Evolutionary conservation across 2,329 filamentous ascomycete genomes (phyloP).

Genomic region (Colletotrichum eremochloae): DNA sequence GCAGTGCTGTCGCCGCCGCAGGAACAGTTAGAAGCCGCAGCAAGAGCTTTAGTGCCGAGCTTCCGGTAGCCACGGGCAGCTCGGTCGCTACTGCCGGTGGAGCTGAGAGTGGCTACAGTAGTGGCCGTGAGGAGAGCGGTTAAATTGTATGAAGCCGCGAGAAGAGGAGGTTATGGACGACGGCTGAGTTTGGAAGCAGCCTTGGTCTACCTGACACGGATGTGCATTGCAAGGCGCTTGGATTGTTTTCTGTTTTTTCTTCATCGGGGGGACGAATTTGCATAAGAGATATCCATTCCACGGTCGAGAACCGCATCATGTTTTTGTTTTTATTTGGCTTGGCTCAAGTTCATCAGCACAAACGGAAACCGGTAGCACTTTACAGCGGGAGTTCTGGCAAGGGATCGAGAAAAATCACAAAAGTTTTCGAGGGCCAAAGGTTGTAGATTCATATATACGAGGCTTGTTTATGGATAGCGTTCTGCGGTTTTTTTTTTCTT

Average conservation of each 20-base stretch:
- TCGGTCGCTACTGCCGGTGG: conserved; percentile 58
- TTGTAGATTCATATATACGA: not conserved
- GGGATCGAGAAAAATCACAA: not conserved
- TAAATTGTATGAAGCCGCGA: not conserved
- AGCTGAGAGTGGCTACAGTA: conserved; percentile 55
- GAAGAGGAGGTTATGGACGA: no score
- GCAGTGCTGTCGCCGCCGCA: conserved; percentile 52
- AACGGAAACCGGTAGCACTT: not conserved
- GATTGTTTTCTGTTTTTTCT: not conserved
- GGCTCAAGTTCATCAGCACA: not conserved
- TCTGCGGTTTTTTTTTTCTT: no score
- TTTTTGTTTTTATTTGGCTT: not conserved
- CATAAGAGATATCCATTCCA: not conserved
- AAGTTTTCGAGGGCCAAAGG: not conserved
- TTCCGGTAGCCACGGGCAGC: conserved; percentile 49
- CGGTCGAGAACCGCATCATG: not conserved
- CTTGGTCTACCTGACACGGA: not conserved
- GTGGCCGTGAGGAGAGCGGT: conserved; percentile 50
- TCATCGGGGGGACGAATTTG: conserved; percentile 8
- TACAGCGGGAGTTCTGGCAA: not conserved
- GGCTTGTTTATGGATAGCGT: conserved; percentile 1
- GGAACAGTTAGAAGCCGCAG: conserved; percentile 49
- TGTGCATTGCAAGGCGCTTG: conserved; percentile 25
- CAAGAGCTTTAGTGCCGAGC: conserved; percentile 50
- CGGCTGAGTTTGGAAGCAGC: not conserved